Evolutionary conservation across 768 basidiomycete genomes (phyloP).

Genomic region (Kwoniella europaea): DNA sequence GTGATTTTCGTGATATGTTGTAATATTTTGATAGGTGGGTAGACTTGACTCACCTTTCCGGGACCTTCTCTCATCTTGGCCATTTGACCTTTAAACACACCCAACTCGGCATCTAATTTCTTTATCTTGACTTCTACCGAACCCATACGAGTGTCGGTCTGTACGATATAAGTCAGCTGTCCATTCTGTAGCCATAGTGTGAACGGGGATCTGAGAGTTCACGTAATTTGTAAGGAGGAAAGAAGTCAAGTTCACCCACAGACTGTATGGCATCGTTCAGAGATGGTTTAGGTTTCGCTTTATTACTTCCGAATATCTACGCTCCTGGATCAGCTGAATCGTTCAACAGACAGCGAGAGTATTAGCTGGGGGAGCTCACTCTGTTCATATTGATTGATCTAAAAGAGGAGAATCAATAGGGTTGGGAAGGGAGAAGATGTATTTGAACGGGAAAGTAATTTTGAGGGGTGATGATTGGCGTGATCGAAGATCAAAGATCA

Average conservation of each 20-base stretch:
- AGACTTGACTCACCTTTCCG: constrained; percentile 74
- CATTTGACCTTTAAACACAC: constrained; percentile 94
- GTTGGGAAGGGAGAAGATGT: too few relatives aligned
- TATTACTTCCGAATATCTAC: constrained; percentile 59
- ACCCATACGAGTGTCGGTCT: constrained; percentile 87
- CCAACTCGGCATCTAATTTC: constrained; percentile 92
- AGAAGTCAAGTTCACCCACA: constrained; percentile 22
- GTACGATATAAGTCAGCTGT: neutral
- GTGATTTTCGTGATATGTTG: too few relatives aligned
- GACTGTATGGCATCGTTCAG: constrained; percentile 93
- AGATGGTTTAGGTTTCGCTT: constrained; percentile 75
- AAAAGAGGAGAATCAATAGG: too few relatives aligned
- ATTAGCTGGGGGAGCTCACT: constrained; percentile 23
- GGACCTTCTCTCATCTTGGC: constrained; percentile 88
- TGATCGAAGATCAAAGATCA: too few relatives aligned
- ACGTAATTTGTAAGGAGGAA: too few relatives aligned
- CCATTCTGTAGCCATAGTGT: too few relatives aligned
- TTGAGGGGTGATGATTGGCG: neutral
- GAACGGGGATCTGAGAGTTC: too few relatives aligned
- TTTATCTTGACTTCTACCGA: constrained; percentile 95
- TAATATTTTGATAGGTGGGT: too few relatives aligned
- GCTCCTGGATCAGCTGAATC: constrained; percentile 4
- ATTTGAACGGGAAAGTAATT: too few relatives aligned
- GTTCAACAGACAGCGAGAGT: too few relatives aligned
- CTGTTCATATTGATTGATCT: constrained; percentile 46